Evolutionary conservation across 108 stramenopile species (phyloP), one percentile per base, ranked within the genome.

Genomic region (Nitzschia putrida): DNA sequence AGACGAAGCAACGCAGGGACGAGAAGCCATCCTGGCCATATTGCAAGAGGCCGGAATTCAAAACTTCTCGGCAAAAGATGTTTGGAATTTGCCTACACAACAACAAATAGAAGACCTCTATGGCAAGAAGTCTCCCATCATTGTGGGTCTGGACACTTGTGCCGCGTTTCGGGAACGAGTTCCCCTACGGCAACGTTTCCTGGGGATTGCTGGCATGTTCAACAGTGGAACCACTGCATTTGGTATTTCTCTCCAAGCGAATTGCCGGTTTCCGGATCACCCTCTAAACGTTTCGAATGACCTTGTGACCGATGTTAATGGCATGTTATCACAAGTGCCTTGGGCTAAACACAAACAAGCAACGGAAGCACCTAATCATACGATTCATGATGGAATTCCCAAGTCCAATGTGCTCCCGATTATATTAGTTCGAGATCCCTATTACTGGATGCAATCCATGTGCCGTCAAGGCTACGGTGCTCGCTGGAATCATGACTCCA

Each of bases 321-420:
- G 60, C 55, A 78, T 67, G 66, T 60, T 63, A 51, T 78, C 53
- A 59, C 79, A 84, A 73, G 88, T 86, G 14, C 91, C 91, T 0
- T 93, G 91, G 91, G 87, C 85, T 13, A 92, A 92, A 61, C 91
- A 92, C 61, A 87, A 81, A 53, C 79, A 83, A 34, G 72, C 86
- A 14, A 58, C 42, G 7, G 85, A 76, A 66, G 56, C 83, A 29
- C 47, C 59, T 11, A 55, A 74, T 34, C 75, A 84, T 56, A 71
- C 55, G 6, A 71, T 67, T 13, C 25, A 61, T 2, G 18, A 20
- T 14, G 23, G 10, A 12, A 59, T 60, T 22, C 57, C 63, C n/a
- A 74, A 70, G 24, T 57, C 71, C 5, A 40, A 72, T 61, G 80
- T 81, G 14, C 47, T 90, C 34, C 89, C 89, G 0, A 53, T 88